phyloP scores from a whole-genome alignment of 768 basidiomycete species.

The Mycena alexandri region DNA sequence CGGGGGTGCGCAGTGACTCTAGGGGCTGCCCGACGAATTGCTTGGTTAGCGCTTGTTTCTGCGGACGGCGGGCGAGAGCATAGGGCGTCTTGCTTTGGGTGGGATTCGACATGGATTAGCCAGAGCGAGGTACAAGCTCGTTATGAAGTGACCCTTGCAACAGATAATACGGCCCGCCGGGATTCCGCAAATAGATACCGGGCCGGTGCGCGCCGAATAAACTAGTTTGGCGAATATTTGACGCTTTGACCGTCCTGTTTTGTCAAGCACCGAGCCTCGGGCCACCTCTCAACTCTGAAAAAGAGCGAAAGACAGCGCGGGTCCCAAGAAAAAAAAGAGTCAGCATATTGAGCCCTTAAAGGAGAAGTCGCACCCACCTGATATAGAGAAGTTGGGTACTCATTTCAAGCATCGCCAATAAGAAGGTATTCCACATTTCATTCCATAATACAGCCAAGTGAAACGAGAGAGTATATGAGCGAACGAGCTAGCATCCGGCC shows the following conservation, averaged over 20 bases:
- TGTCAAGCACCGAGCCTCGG: no score
- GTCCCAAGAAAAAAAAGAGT: no score
- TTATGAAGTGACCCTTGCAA: no score
- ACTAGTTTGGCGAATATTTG: slow-evolving; percentile 12
- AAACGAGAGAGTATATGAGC: not conserved
- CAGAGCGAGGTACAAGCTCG: not conserved
- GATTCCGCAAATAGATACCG: slow-evolving; percentile 8
- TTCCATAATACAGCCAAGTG: no score
- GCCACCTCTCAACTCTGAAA: no score
- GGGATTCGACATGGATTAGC: slow-evolving; percentile 19
- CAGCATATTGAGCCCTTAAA: no score
- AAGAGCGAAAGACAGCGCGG: no score
- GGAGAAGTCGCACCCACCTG: no score
- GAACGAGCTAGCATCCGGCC: slow-evolving; percentile 20
- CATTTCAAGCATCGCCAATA: no score
- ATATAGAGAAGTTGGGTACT: no score
- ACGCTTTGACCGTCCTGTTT: slow-evolving; percentile 13
- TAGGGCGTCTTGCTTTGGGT: slow-evolving; percentile 63
- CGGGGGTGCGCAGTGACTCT: slow-evolving; percentile 77
- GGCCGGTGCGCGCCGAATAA: slow-evolving; percentile 7
- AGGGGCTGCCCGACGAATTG: slow-evolving; percentile 72
- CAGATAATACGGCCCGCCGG: no score
- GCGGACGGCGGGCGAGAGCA: slow-evolving; percentile 53
- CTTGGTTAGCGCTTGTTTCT: slow-evolving; percentile 62
- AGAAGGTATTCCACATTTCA: no score